Conservation (phyloP, 2,329 filamentous ascomycete species). For the Clonostachys sp. region DNA sequence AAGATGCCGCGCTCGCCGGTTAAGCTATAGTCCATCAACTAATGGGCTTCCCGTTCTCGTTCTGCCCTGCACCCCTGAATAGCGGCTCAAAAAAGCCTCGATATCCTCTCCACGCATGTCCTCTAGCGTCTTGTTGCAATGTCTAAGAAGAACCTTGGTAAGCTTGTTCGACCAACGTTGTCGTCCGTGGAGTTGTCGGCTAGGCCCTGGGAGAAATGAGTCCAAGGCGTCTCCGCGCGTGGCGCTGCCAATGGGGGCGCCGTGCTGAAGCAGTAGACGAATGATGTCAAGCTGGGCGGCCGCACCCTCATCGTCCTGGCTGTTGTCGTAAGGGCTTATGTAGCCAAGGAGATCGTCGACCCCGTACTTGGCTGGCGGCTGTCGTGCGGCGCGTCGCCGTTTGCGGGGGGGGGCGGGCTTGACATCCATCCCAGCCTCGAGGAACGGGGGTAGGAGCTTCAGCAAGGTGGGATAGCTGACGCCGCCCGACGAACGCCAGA, state of each 20-base stretch:
- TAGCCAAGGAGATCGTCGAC: background rate
- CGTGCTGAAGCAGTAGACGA: background rate
- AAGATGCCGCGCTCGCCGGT: too few species aligned
- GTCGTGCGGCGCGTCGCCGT: background rate
- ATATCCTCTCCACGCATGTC: slow-evolving; percentile 1
- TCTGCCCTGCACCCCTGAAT: background rate
- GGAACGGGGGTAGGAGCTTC: background rate
- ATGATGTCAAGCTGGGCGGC: background rate
- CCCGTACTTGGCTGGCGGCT: background rate
- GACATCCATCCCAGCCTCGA: background rate
- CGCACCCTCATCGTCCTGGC: background rate
- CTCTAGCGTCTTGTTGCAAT: slow-evolving; percentile 5
- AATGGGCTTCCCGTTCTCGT: too few species aligned
- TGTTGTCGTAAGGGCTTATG: background rate
- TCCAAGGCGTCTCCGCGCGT: background rate
- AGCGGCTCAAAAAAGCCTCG: background rate
- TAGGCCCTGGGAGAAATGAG: background rate
- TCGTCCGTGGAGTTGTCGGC: background rate
- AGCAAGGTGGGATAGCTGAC: background rate
- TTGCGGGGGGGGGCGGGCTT: background rate
- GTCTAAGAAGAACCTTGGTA: background rate
- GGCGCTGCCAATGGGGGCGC: background rate
- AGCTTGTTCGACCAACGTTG: background rate
- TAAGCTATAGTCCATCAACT: too few species aligned
- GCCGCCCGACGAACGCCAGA: background rate